Base-by-base conservation (phyloP, 2,329 filamentous ascomycete species). In the Coniochaeta prunicola region DNA sequence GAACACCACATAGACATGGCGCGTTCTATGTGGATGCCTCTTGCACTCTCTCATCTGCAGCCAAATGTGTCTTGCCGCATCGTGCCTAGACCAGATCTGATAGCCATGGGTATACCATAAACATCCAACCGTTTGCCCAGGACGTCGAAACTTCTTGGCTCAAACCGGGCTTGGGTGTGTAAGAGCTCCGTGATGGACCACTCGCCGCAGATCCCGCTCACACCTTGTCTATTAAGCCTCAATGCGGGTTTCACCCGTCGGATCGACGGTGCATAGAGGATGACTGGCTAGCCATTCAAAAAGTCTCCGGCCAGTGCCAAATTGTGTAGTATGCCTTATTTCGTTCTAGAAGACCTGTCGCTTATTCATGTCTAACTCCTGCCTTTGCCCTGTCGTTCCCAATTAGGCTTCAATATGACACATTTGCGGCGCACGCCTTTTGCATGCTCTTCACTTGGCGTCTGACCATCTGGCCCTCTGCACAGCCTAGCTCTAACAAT, bases 201-300 rank as follows among this genome's bases (percentile, higher is more conserved):
- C 21, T 50, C 45, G 45, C 45, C 24, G 45, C 45, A 50, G 45
- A 50, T 50, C 45, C 45, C 45, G 45, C 45, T 50, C 45, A 50
- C 45, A 50, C 45, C 45, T 45, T n/a, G 19, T 45, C 10, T 34
- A 13, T 45, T 24, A 19, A 45, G 40, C 45, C 21, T 50, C 45
- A 9, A 50, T 50, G 45, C 45, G 26, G 21, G 45, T 50, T 50
- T 50, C 45, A 50, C 24, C 24, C 45, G 45, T 50, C 45, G 45
- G 45, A 50, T 50, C 45, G 45, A 50, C 45, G 13, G 45, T 48
- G 42, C 42, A 36, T n/a, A n/a, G n/a, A n/a, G n/a, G n/a, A n/a
- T n/a, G n/a, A n/a, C n/a, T n/a, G n/a, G n/a, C n/a, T n/a, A n/a
- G n/a, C n/a, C n/a, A n/a, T n/a, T n/a, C n/a, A n/a, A n/a, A 28